Percentiles rank a stretch among this genome's conserved stretches.
Evolutionary conservation across 1,284 basidiomycete genomes (phyloP).

Genomic region (Pyrrhoderma noxium): DNA sequence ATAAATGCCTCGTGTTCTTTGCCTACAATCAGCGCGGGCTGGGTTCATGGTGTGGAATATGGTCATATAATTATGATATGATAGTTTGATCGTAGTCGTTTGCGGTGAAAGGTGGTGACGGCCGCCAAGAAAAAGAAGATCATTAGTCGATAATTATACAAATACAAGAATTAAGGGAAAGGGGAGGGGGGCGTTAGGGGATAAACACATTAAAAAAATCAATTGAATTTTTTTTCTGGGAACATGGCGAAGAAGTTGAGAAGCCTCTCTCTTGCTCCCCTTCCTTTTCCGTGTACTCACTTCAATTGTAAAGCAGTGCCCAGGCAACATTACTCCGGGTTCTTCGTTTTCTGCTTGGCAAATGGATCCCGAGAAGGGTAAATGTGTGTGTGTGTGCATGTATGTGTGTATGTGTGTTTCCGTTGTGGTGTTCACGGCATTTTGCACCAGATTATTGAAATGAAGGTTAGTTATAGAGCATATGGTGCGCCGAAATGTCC

Average conservation of each 20-base stretch:
- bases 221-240: too few relatives aligned
- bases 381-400: not conserved
- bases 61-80: too few relatives aligned
- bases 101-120: too few relatives aligned
- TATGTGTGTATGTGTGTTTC: too few relatives aligned
- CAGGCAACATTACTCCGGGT: slow-evolving; percentile 69
- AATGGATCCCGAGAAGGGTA: too few relatives aligned
- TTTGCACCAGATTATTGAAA: not conserved
- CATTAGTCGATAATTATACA: not conserved
- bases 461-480: not conserved
- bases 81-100: too few relatives aligned
- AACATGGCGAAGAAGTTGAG: not conserved
- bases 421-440: not conserved
- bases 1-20: slow-evolving; percentile 57
- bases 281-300: slow-evolving; percentile 33
- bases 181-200: too few relatives aligned
- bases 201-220: too few relatives aligned
- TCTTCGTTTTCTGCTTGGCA: slow-evolving; percentile 61
- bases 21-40: slow-evolving; percentile 78
- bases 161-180: not conserved
- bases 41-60: not conserved
- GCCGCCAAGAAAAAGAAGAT: not conserved
- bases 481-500: not conserved
- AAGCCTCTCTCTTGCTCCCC: too few relatives aligned
- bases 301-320: slow-evolving; percentile 88